phyloP scores from a whole-genome alignment of 2,329 filamentous ascomycete genomes.

The Trichoderma sp. region DNA sequence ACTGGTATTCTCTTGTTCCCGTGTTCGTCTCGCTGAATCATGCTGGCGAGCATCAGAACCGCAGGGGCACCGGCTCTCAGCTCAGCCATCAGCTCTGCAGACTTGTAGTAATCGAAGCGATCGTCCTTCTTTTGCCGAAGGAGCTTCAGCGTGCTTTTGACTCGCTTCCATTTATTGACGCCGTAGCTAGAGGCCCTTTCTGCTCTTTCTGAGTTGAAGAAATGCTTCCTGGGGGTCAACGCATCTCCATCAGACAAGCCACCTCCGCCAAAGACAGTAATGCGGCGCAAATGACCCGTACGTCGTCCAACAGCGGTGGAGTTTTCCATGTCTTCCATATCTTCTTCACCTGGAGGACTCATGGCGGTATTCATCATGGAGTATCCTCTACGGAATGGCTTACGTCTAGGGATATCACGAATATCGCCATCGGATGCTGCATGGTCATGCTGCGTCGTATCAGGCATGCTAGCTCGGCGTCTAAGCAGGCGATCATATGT shows the following conservation, averaged over 20 bases:
- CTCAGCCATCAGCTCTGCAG: constrained; percentile 94
- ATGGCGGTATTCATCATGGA: constrained; percentile 58
- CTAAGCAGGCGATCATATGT: constrained; percentile 57
- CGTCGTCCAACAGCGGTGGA: constrained; percentile 54
- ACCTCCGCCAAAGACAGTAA: constrained; percentile 68
- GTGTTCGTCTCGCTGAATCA: constrained; percentile 97
- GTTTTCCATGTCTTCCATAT: constrained; percentile 56
- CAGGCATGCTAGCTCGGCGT: constrained; percentile 68
- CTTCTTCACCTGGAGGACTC: constrained; percentile 53
- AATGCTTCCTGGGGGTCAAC: constrained; percentile 58
- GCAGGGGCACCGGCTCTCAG: constrained; percentile 89
- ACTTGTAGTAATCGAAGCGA: constrained; percentile 90
- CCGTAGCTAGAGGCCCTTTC: constrained; percentile 74
- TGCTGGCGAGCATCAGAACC: constrained; percentile 91
- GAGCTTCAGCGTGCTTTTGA: constrained; percentile 85
- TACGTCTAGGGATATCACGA: constrained; percentile 60
- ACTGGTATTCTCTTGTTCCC: constrained; percentile 94
- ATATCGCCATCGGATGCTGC: constrained; percentile 78
- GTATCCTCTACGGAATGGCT: constrained; percentile 59
- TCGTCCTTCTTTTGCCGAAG: constrained; percentile 83
- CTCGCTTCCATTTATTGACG: constrained; percentile 86
- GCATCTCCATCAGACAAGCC: constrained; percentile 66
- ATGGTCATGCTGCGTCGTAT: constrained; percentile 60
- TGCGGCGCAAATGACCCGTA: constrained; percentile 65
- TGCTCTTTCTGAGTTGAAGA: constrained; percentile 67